phyloP scores from a whole-genome alignment of 306 rosid genomes.

The Glycine soja region DNA sequence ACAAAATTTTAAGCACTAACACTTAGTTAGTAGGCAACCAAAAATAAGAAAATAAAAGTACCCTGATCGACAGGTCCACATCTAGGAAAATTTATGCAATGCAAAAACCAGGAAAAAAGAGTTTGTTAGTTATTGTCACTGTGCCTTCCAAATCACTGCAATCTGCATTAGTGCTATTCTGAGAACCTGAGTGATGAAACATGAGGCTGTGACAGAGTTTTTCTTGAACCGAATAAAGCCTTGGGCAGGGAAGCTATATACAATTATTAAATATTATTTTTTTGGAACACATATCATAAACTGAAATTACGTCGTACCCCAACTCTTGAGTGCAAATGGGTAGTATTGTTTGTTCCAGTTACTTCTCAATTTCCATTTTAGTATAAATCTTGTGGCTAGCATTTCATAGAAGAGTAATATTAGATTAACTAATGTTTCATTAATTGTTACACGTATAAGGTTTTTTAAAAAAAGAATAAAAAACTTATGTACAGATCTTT shows the following conservation, averaged over 20 bases:
- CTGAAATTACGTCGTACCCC: constrained; percentile 18
- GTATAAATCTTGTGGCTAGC: neutral
- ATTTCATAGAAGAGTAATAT: neutral
- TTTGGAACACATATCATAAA: constrained; percentile 11
- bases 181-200: constrained; percentile 30
- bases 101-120: constrained; percentile 25
- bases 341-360: neutral
- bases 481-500: too few relatives aligned
- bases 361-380: neutral
- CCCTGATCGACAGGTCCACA: constrained; percentile 40
- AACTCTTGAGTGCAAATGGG: neutral
- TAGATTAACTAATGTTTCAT: too few relatives aligned
- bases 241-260: constrained; percentile 14
- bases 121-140: constrained; percentile 48
- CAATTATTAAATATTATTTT: constrained; percentile 27
- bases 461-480: too few relatives aligned
- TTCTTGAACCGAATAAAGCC: neutral
- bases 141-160: constrained; percentile 47
- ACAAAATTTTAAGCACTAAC: too few relatives aligned
- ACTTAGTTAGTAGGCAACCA: neutral
- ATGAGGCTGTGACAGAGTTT: constrained; percentile 32
- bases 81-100: constrained; percentile 38
- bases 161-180: constrained; percentile 39
- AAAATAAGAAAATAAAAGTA: constrained; percentile 31
- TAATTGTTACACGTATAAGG: too few relatives aligned